Evolutionary conservation across 169 alveolate species (phyloP).

Genomic region (Cryptosporidium bovis): DNA sequence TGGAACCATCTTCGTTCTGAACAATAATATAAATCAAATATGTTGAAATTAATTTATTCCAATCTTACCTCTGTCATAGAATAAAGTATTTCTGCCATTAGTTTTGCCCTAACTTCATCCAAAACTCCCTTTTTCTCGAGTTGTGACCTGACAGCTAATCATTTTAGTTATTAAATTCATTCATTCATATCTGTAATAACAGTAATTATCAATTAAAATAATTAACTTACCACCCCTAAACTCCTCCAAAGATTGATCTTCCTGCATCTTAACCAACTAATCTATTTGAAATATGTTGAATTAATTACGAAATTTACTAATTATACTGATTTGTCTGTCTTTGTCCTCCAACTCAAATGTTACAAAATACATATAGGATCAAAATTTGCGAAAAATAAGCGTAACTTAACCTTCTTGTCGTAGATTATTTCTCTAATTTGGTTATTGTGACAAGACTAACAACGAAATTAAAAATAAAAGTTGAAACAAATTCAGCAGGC

Average conservation of each 20-base stretch:
- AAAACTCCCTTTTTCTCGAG: constrained; percentile 60
- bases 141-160: constrained; percentile 45
- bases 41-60: not conserved
- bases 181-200: not conserved
- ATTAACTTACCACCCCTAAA: constrained; percentile 49
- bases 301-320: constrained; percentile 1
- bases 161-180: not conserved
- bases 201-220: no score
- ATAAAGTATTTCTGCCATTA: constrained; percentile 68
- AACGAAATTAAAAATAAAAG: no score
- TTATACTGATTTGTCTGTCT: not conserved
- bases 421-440: no score
- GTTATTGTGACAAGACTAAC: no score
- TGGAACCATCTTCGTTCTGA: constrained; percentile 15
- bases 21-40: not conserved
- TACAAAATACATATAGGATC: no score
- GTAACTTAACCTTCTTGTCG: no score
- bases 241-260: constrained; percentile 61
- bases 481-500: no score
- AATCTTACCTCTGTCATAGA: constrained; percentile 34
- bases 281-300: not conserved
- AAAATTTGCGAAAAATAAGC: no score
- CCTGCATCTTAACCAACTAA: not conserved
- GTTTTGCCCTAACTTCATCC: constrained; percentile 50
- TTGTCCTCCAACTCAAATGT: no score